Conservation (phyloP, 306 rosid species). For the Trichosanthes cucumerina region DNA sequence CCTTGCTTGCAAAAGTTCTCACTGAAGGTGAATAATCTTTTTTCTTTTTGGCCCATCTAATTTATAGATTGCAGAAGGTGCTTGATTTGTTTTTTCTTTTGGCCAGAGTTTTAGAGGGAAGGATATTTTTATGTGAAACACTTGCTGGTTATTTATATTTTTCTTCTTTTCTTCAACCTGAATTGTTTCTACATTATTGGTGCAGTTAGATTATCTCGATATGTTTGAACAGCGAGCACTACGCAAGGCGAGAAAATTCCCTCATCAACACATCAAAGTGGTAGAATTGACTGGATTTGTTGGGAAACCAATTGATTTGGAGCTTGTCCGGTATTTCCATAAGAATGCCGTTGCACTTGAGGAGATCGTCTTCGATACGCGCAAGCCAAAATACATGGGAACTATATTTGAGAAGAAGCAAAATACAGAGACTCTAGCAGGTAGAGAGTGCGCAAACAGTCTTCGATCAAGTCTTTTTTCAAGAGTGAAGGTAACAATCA, state of each 20-base stretch:
- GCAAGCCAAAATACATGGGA: neutral
- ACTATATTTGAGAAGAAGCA: neutral
- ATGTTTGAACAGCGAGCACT: neutral
- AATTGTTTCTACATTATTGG: neutral
- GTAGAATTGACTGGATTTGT: conserved; percentile 2
- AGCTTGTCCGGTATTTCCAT: neutral
- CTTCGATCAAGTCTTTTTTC: neutral
- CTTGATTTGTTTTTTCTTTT: neutral
- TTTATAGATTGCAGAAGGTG: neutral
- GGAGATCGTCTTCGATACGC: neutral
- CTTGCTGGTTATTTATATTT: neutral
- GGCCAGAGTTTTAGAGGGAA: neutral
- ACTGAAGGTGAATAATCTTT: neutral
- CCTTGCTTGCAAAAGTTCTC: conserved; percentile 3
- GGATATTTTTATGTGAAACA: neutral
- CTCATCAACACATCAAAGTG: neutral
- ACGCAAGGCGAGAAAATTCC: neutral
- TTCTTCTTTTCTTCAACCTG: neutral
- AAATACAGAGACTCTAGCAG: neutral
- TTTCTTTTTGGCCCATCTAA: neutral
- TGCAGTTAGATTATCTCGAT: neutral
- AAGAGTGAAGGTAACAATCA: neutral
- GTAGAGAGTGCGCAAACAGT: neutral
- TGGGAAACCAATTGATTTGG: conserved; percentile 1
- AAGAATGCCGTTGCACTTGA: conserved; percentile 6